These are phyloP conservation scores for Phytopythium cucurbitacearum DNA, from an alignment of 352 stramenopile species.

Conservation along the genomic window DNA sequence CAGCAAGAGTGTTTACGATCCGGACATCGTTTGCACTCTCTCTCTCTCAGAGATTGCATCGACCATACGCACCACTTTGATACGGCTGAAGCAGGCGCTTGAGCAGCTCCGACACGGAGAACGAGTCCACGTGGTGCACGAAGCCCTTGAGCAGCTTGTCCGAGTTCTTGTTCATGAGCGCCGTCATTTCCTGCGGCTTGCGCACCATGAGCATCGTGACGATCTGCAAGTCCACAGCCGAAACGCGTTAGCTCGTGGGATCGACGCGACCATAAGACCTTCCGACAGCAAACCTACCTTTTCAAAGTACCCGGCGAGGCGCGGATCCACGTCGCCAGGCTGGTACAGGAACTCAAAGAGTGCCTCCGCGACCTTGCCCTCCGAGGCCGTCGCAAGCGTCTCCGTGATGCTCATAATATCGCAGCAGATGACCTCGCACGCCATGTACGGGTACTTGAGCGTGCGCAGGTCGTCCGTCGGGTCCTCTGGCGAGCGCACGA, in stretches of 20 bases:
- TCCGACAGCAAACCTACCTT: conserved; percentile 44
- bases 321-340: conserved; percentile 82
- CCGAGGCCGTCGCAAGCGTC: conserved; percentile 64
- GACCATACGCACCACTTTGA: conserved; percentile 34
- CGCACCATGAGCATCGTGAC: conserved; percentile 87
- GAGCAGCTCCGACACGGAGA: conserved; percentile 77
- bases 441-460: conserved; percentile 96
- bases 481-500: conserved; percentile 51
- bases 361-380: conserved; percentile 80
- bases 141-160: conserved; percentile 68
- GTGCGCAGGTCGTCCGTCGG: conserved; percentile 51
- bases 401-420: conserved; percentile 94
- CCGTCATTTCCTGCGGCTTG: conserved; percentile 84
- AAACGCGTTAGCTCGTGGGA: not conserved
- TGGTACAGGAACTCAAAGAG: conserved; percentile 92
- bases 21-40: not conserved
- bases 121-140: conserved; percentile 59
- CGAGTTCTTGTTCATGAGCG: conserved; percentile 79
- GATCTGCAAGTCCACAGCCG: conserved; percentile 24
- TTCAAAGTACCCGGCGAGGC: conserved; percentile 96
- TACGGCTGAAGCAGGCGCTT: conserved; percentile 84
- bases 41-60: conserved; percentile 4
- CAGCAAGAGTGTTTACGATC: not conserved
- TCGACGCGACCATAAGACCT: not conserved
- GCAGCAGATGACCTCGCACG: conserved; percentile 96